A percentile compares a stretch with the other conserved stretches of the same genome.
Conservation (phyloP, 768 basidiomycete genomes). For the Boletus vinaceobasis region DNA sequence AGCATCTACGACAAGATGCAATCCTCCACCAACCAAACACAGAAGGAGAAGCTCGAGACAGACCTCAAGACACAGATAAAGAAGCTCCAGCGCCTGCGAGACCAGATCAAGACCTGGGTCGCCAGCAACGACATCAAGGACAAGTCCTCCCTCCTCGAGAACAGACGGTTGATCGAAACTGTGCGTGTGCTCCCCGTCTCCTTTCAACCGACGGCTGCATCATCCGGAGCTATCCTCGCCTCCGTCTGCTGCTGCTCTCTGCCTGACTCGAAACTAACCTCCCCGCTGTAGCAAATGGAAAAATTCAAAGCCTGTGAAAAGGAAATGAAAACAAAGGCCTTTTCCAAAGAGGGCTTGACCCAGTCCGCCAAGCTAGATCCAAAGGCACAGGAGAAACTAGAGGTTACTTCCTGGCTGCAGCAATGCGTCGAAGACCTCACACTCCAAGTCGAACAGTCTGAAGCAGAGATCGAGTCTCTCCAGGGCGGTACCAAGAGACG, state of each 20-base stretch:
- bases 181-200: constrained; percentile 46
- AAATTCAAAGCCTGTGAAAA: constrained; percentile 99
- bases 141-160: constrained; percentile 88
- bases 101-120: constrained; percentile 95
- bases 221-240: background rate
- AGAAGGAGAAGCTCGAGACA: constrained; percentile 97
- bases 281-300: constrained; percentile 90
- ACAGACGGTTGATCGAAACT: constrained; percentile 94
- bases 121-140: constrained; percentile 99
- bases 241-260: constrained; percentile 13
- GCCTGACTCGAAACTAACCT: constrained; percentile 1
- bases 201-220: background rate
- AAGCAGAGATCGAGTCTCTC: constrained; percentile 89
- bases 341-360: constrained; percentile 96
- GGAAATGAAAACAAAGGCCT: constrained; percentile 99
- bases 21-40: constrained; percentile 90
- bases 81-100: constrained; percentile 79
- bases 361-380: constrained; percentile 94
- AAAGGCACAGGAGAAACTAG: constrained; percentile 94
- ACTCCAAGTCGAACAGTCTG: constrained; percentile 89
- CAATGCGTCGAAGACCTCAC: constrained; percentile 86
- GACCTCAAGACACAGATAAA: constrained; percentile 99
- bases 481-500: constrained; percentile 83
- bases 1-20: constrained; percentile 99
- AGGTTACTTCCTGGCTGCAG: constrained; percentile 84